Base-by-base conservation (phyloP, 2,329 filamentous ascomycete species). In the Thelonectria olida region DNA sequence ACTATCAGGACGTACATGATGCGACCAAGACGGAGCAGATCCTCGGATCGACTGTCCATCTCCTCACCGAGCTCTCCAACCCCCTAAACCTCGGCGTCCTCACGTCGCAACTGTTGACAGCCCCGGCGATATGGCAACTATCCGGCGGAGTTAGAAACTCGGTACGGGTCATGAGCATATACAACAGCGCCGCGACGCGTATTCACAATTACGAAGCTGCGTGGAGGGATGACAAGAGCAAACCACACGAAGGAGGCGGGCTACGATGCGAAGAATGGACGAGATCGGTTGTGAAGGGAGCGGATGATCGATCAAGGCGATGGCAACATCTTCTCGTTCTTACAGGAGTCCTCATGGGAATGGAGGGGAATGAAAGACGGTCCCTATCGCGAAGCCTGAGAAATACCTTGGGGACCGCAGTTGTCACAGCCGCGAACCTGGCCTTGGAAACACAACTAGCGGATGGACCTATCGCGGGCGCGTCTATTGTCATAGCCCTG, bases 251-350 rank as follows among this genome's bases (percentile, higher is more conserved):
- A n/a, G 80, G 81, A 10, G 78, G 81, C 52, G 81, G 79, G 4
- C 63, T 87, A 8, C 63, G 73, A 23, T 80, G 81, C 65, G 84
- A 87, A 50, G 80, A 78, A 20, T 89, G 87, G 86, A 79, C 85
- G 8, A 80, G 82, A 19, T 85, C 85, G 1, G 81, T 89, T 4
- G 81, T 84, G 42, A 84, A 83, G 68, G 87, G 86, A 34, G 81
- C 84, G 9, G 86, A 89, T 54, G 84, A 83, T 28, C 81, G 83
- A 44, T 87, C 87, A 15, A 84, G 82, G 23, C 82, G 92, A 72
- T 97, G 93, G 93, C 90, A 93, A 75, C 93, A 97, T 75, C 78
- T 93, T 27, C 81, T 97, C n/a, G 85, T 94, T 5, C 84, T 97
- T 8, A 89, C 89, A 0, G 94, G 93, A 3, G 80, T 97, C 20